Evolutionary conservation across 2,329 filamentous ascomycete genomes (phyloP).

Genomic region (Arthrobotrys megalospora): DNA sequence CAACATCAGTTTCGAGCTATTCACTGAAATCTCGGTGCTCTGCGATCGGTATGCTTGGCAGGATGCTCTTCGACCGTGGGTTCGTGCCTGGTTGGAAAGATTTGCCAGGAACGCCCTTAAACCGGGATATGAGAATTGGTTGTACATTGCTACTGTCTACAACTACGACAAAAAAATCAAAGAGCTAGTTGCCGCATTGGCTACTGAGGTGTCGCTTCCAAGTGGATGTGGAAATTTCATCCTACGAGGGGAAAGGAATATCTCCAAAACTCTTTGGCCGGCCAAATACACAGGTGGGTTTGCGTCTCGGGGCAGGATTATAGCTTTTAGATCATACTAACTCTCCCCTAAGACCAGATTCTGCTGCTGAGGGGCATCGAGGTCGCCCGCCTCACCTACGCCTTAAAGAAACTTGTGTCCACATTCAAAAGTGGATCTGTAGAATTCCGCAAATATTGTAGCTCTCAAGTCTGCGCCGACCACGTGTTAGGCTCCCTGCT

Average conservation of each 20-base stretch:
- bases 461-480: too few species aligned
- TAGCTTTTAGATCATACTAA: too few species aligned
- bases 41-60: neutral
- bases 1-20: neutral
- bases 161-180: neutral
- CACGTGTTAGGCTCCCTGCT: too few species aligned
- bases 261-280: too few species aligned
- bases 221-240: neutral
- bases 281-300: too few species aligned
- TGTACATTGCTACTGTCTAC: neutral
- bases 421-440: too few species aligned
- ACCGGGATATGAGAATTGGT: constrained; percentile 26
- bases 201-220: neutral
- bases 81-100: neutral
- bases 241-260: neutral
- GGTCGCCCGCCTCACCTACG: too few species aligned
- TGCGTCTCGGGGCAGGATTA: too few species aligned
- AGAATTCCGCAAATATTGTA: too few species aligned
- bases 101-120: neutral
- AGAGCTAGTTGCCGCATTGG: neutral
- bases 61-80: neutral
- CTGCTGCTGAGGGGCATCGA: too few species aligned
- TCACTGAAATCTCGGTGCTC: neutral
- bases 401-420: too few species aligned
- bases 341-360: too few species aligned